Conservation (phyloP, 2,329 filamentous ascomycete genomes). For the Dactylellina leptospora region DNA sequence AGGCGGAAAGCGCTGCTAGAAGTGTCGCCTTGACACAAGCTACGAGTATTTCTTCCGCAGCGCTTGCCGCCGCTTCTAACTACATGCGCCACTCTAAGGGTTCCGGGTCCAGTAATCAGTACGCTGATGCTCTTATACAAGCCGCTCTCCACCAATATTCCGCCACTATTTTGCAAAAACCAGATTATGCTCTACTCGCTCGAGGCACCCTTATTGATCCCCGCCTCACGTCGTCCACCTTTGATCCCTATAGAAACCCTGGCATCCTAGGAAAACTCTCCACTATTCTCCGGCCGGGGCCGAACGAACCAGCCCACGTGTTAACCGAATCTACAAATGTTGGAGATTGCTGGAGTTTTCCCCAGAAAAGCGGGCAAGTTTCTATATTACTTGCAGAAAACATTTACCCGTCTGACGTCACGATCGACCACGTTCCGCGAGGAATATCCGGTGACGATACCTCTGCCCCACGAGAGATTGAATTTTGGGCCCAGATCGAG, state of each 20-base stretch:
- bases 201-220: slow-evolving; percentile 45
- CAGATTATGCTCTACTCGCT: slow-evolving; percentile 33
- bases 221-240: slow-evolving; percentile 39
- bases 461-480: slow-evolving; percentile 73
- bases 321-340: slow-evolving; percentile 63
- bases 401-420: slow-evolving; percentile 74
- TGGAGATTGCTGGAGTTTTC: slow-evolving; percentile 88
- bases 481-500: slow-evolving; percentile 72
- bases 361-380: slow-evolving; percentile 69
- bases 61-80: slow-evolving; percentile 42
- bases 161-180: slow-evolving; percentile 21
- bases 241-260: slow-evolving; percentile 36
- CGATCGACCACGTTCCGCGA: slow-evolving; percentile 75
- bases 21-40: slow-evolving; percentile 33
- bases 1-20: slow-evolving; percentile 26
- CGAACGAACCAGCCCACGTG: slow-evolving; percentile 38
- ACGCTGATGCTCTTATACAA: slow-evolving; percentile 45
- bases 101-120: slow-evolving; percentile 19
- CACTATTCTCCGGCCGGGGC: slow-evolving; percentile 23
- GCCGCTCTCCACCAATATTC: slow-evolving; percentile 47
- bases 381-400: slow-evolving; percentile 69
- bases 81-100: slow-evolving; percentile 40
- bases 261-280: slow-evolving; percentile 30
- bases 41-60: slow-evolving; percentile 47
- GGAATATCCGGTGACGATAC: slow-evolving; percentile 70